Evolutionary conservation across 805 yeast genomes (phyloP).

Genomic region (Starmerella roubikii): DNA sequence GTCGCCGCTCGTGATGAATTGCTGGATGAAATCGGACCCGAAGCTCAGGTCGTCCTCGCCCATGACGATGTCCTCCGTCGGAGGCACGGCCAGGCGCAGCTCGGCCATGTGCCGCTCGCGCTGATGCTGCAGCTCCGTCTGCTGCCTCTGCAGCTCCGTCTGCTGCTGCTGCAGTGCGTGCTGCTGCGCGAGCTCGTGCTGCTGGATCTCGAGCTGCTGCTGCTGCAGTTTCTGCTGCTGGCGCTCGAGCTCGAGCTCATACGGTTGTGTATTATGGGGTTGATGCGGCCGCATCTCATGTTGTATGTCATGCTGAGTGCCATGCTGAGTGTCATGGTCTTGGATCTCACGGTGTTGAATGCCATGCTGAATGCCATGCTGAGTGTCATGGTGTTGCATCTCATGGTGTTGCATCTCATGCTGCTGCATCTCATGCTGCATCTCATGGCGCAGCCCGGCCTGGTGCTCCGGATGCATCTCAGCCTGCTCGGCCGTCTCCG

Average conservation of each 20-base stretch:
- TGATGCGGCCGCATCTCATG: background rate
- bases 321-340: too few species aligned
- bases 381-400: background rate
- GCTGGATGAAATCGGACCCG: conserved; percentile 7
- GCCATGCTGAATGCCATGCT: too few species aligned
- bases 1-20: conserved; percentile 9
- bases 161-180: background rate
- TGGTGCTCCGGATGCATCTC: too few species aligned
- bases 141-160: background rate
- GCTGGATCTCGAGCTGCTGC: background rate
- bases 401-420: background rate
- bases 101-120: background rate
- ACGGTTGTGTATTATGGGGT: background rate
- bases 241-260: background rate
- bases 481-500: too few species aligned
- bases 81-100: too few species aligned
- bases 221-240: background rate
- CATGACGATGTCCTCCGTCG: too few species aligned
- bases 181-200: background rate
- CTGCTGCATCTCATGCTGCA: background rate
- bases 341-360: too few species aligned
- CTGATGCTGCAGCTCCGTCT: background rate
- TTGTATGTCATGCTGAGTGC: background rate
- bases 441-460: background rate
- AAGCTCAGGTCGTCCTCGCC: background rate